A percentile compares a stretch with the other conserved stretches of the same genome.
These are phyloP conservation scores for Lentithecium fluviatile DNA, from an alignment of 495 filamentous ascomycete genomes.

Conservation along the genomic window DNA sequence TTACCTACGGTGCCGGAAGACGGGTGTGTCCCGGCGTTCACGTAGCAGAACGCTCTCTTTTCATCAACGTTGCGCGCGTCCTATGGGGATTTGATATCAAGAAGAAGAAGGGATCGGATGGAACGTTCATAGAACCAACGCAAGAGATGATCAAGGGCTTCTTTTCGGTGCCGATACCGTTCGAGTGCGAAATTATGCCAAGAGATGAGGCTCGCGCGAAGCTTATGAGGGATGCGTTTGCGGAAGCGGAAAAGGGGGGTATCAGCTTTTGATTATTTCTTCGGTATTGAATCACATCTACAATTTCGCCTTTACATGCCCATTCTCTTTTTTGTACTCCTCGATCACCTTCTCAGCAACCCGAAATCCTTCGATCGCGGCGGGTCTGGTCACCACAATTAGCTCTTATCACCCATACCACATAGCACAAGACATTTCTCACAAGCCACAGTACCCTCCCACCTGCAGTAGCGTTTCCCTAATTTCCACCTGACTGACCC, in stretches of 20 bases:
- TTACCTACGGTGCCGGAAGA: constrained; percentile 32
- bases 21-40: constrained; percentile 33
- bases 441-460: constrained; percentile 57
- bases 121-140: constrained; percentile 29
- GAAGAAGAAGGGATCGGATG: constrained; percentile 25
- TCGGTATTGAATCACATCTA: neutral
- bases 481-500: constrained; percentile 54
- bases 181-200: constrained; percentile 41
- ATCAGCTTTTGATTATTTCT: constrained; percentile 15
- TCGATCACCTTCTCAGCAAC: constrained; percentile 39
- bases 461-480: constrained; percentile 55
- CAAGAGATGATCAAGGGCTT: constrained; percentile 40
- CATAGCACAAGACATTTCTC: neutral
- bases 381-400: neutral
- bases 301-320: constrained; percentile 8
- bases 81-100: constrained; percentile 35
- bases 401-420: neutral
- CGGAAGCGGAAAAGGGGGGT: constrained; percentile 31
- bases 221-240: constrained; percentile 34
- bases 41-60: constrained; percentile 33
- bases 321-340: constrained; percentile 22
- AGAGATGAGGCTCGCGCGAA: constrained; percentile 41
- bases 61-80: constrained; percentile 27
- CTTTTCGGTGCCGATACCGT: constrained; percentile 42
- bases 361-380: constrained; percentile 48